Conservation (phyloP, 768 basidiomycete species). For the Russula brevipes region DNA sequence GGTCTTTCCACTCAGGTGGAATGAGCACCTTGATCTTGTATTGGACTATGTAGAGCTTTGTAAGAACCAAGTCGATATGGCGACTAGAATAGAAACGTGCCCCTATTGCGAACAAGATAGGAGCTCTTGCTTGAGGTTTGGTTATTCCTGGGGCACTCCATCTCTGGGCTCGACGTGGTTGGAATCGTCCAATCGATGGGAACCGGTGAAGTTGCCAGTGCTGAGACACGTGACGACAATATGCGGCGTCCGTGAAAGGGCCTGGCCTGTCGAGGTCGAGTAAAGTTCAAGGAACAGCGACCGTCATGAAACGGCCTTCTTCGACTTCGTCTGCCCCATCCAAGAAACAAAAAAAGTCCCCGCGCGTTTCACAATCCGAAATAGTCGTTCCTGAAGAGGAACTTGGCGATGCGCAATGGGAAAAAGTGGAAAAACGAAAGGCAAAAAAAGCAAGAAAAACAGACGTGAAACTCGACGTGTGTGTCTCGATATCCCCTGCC, state of each 20-base stretch:
- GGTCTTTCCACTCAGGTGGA: conserved; percentile 71
- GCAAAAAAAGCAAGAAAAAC: conserved; percentile 60
- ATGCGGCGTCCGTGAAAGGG: too few relatives aligned
- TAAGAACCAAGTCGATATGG: conserved; percentile 1
- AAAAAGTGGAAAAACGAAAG: conserved; percentile 67
- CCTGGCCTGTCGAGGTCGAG: too few relatives aligned
- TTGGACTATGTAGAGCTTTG: conserved; percentile 55
- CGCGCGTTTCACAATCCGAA: background rate
- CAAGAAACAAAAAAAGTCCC: conserved; percentile 9
- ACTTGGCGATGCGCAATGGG: conserved; percentile 41
- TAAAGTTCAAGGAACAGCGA: background rate
- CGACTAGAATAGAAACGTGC: conserved; percentile 5
- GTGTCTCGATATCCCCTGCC: conserved; percentile 31
- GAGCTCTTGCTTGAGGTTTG: conserved; percentile 76
- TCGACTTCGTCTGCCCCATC: conserved; percentile 7
- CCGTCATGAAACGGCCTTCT: conserved; percentile 8
- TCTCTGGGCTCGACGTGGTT: conserved; percentile 67
- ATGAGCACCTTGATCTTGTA: conserved; percentile 82
- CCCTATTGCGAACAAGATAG: conserved; percentile 36
- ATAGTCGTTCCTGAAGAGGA: background rate
- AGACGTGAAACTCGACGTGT: conserved; percentile 57
- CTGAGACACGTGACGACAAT: conserved; percentile 48
- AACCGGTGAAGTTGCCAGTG: conserved; percentile 61
- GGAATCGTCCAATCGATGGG: conserved; percentile 60
- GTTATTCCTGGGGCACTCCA: conserved; percentile 87